These are phyloP conservation scores for Orobanche coerulescens DNA, from an alignment of 257 asterid genomes.

Conservation along the genomic window DNA sequence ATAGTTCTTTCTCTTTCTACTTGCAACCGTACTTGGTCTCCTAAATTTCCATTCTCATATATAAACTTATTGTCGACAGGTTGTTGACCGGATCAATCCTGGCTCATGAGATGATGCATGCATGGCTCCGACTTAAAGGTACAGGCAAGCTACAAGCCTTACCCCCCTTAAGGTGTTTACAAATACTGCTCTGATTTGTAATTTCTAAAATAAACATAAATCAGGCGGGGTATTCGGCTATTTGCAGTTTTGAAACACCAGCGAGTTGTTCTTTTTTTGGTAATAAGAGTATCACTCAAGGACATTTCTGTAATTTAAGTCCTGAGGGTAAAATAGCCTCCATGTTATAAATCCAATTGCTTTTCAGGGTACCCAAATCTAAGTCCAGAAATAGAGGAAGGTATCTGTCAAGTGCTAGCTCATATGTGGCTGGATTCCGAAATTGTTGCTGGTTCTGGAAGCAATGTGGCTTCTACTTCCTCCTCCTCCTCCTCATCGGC, in stretches of 20 bases:
- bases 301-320: no score
- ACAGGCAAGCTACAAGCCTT: neutral
- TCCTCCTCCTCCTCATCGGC: constrained; percentile 49
- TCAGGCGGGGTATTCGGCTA: no score
- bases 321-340: no score
- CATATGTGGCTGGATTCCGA: constrained; percentile 98
- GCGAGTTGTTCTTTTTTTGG: no score
- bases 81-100: constrained; percentile 88
- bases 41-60: neutral
- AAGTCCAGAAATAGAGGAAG: constrained; percentile 92
- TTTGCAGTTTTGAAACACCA: no score
- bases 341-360: constrained; percentile 1
- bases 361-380: constrained; percentile 71
- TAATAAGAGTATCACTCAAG: no score
- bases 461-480: constrained; percentile 40
- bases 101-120: constrained; percentile 99
- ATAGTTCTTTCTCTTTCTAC: neutral
- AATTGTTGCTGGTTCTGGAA: constrained; percentile 71
- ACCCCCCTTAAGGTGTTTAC: no score
- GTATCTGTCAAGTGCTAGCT: constrained; percentile 96
- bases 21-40: neutral
- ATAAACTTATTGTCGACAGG: constrained; percentile 30
- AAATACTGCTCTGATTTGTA: no score
- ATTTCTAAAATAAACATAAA: no score
- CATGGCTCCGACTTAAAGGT: constrained; percentile 95